A percentile compares a stretch with the other conserved stretches of the same genome.
phyloP scores from a whole-genome alignment of 495 filamentous ascomycete genomes.

The Penicillium chermesinum region DNA sequence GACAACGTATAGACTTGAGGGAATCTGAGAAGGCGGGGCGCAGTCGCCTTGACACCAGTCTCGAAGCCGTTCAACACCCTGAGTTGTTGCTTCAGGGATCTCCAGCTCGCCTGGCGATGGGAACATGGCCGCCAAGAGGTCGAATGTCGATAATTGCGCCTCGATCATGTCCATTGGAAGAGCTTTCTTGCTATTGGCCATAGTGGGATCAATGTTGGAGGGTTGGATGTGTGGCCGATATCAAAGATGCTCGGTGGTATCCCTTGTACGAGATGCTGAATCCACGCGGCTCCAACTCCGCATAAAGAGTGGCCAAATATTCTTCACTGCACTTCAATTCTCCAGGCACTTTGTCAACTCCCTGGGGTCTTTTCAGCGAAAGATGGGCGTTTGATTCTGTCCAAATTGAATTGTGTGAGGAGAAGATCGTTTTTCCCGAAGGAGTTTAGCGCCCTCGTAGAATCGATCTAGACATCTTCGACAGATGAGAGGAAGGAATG shows the following conservation, averaged over 20 bases:
- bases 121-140: conserved; percentile 36
- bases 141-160: conserved; percentile 32
- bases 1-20: conserved; percentile 21
- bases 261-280: too few relatives aligned
- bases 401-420: background rate
- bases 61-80: conserved; percentile 30
- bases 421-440: background rate
- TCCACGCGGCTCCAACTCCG: too few relatives aligned
- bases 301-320: too few relatives aligned
- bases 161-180: conserved; percentile 29
- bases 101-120: conserved; percentile 32
- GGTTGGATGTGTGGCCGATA: too few relatives aligned
- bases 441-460: background rate
- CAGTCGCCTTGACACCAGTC: conserved; percentile 25
- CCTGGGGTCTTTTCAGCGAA: too few relatives aligned
- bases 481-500: too few relatives aligned
- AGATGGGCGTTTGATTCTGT: too few relatives aligned
- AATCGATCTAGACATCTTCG: background rate
- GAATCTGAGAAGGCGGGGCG: conserved; percentile 12
- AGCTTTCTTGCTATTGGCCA: background rate
- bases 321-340: too few relatives aligned
- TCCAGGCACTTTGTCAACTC: too few relatives aligned
- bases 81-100: conserved; percentile 26
- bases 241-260: too few relatives aligned
- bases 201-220: too few relatives aligned